Evolutionary conservation across 2,329 filamentous ascomycete genomes (phyloP).

Genomic region (Plectosphaerella plurivora): DNA sequence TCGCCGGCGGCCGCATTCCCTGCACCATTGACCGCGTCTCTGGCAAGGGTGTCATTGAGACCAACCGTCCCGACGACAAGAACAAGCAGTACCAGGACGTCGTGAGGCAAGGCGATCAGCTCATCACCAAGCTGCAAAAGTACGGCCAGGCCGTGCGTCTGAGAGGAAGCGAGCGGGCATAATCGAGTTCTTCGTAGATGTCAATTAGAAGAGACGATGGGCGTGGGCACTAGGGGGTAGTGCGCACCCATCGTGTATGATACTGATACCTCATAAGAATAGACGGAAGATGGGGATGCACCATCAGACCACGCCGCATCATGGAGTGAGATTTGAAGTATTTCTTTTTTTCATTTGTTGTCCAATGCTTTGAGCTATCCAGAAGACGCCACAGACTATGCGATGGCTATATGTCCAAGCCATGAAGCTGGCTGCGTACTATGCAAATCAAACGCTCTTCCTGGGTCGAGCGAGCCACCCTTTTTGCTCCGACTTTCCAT

Average conservation of each 20-base stretch:
- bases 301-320: background rate
- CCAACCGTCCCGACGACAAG: constrained; percentile 96
- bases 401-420: background rate
- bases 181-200: constrained; percentile 16
- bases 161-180: constrained; percentile 90
- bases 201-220: background rate
- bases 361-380: too few relatives aligned
- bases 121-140: constrained; percentile 99
- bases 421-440: too few relatives aligned
- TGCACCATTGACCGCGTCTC: constrained; percentile 98
- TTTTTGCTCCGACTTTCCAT: background rate
- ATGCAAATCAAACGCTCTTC: too few relatives aligned
- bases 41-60: constrained; percentile 95
- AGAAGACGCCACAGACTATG: background rate
- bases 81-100: constrained; percentile 99
- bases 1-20: constrained; percentile 86
- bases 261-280: constrained; percentile 17
- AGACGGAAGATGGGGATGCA: constrained; percentile 11
- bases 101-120: constrained; percentile 92
- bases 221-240: constrained; percentile 6
- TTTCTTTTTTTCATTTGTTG: background rate
- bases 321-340: background rate
- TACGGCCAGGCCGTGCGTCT: constrained; percentile 95
- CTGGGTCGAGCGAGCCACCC: background rate
- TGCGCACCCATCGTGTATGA: constrained; percentile 24